Evolutionary conservation across 352 stramenopile genomes (phyloP).

Genomic region (Pythium grandisporangium): DNA sequence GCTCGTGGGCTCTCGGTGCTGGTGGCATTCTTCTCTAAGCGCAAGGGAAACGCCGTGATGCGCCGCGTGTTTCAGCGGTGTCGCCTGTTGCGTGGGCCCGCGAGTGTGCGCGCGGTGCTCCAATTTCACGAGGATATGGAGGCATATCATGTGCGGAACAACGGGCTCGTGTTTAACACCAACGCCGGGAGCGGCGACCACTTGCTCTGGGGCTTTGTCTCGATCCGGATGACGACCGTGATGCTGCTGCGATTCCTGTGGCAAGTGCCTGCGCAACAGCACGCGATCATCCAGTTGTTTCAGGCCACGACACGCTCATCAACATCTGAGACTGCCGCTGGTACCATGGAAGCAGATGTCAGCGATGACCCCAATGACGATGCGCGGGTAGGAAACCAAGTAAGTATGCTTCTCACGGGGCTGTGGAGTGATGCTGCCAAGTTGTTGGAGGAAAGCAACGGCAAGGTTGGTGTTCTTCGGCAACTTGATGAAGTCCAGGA

Average conservation of each 20-base stretch:
- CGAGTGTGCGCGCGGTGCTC: conserved; percentile 30
- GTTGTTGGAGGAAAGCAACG: conserved; percentile 53
- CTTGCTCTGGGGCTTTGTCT: conserved; percentile 62
- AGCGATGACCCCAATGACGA: neutral
- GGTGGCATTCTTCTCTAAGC: conserved; percentile 50
- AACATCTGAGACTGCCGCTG: too few relatives aligned
- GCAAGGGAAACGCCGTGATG: conserved; percentile 20
- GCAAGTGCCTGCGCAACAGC: conserved; percentile 38
- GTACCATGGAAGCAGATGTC: too few relatives aligned
- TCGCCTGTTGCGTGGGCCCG: conserved; percentile 26
- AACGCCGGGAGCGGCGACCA: conserved; percentile 53
- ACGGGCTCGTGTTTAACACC: conserved; percentile 53
- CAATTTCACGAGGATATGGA: conserved; percentile 73
- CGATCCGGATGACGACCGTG: conserved; percentile 43
- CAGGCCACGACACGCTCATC: conserved; percentile 6
- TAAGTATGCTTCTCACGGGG: conserved; percentile 46
- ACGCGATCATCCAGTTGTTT: conserved; percentile 17
- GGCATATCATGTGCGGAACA: conserved; percentile 57
- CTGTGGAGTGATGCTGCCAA: conserved; percentile 66
- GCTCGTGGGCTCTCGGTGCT: conserved; percentile 44
- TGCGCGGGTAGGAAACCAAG: conserved; percentile 16
- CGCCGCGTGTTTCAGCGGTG: conserved; percentile 30
- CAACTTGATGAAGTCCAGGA: conserved; percentile 58
- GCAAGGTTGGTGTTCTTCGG: conserved; percentile 46
- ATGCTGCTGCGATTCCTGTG: conserved; percentile 59